These are phyloP conservation scores for Pachysandra terminalis DNA, from an alignment of 164 flowering plant genomes.

Conservation along the genomic window DNA sequence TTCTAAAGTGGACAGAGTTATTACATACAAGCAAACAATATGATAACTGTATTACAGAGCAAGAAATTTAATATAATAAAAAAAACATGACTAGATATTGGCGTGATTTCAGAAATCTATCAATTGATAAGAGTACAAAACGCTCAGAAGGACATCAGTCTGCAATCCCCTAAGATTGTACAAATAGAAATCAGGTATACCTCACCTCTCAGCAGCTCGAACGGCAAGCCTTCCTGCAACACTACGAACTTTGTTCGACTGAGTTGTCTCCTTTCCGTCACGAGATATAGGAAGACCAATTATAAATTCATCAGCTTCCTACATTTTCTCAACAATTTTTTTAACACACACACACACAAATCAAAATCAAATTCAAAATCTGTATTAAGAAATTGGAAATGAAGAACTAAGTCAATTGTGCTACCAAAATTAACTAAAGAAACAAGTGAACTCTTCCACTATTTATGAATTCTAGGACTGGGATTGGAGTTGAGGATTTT, in stretches of 20 bases:
- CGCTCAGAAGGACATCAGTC: too few relatives aligned
- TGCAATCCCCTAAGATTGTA: too few relatives aligned
- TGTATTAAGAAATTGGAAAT: too few relatives aligned
- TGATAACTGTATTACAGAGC: background rate
- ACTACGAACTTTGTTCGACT: slow-evolving; percentile 82
- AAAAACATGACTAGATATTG: background rate
- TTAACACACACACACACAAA: background rate
- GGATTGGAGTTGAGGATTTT: too few relatives aligned
- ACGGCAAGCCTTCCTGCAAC: slow-evolving; percentile 78
- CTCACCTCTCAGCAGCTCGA: slow-evolving; percentile 80
- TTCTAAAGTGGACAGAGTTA: background rate
- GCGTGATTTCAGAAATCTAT: background rate
- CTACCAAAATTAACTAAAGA: too few relatives aligned
- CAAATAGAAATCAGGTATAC: background rate
- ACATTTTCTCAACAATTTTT: slow-evolving; percentile 8
- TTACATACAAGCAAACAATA: background rate
- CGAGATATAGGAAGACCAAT: slow-evolving; percentile 73
- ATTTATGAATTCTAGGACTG: too few relatives aligned
- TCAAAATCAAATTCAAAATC: background rate
- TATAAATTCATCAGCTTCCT: slow-evolving; percentile 92
- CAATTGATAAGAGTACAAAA: background rate
- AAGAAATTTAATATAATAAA: background rate
- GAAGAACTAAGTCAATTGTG: too few relatives aligned
- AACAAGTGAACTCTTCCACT: too few relatives aligned
- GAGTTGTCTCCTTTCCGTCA: slow-evolving; percentile 75